phyloP scores from a whole-genome alignment of 495 filamentous ascomycete genomes.

The Hyphodiscus hymeniophilus region DNA sequence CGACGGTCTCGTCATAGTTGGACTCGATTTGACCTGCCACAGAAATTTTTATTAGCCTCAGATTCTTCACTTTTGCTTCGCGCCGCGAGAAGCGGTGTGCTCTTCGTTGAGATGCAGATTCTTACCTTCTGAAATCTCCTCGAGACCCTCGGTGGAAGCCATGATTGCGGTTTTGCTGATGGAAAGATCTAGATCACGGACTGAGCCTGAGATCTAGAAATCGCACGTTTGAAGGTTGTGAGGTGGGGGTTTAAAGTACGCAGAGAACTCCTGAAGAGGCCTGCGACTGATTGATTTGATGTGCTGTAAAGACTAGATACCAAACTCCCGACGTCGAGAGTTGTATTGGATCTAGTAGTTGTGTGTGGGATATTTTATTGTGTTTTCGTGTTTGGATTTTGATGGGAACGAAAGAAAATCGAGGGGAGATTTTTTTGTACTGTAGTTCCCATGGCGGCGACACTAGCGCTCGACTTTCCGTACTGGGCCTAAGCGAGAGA shows the following conservation, averaged over 20 bases:
- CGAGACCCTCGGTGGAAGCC: constrained; percentile 88
- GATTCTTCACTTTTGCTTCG: not conserved
- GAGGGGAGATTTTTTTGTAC: no score
- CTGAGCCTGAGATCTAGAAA: constrained; percentile 52
- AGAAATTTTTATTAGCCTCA: constrained; percentile 14
- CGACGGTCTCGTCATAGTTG: constrained; percentile 99
- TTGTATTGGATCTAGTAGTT: constrained; percentile 22
- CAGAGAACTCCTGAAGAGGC: constrained; percentile 21
- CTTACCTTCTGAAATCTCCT: constrained; percentile 88
- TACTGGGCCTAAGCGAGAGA: no score
- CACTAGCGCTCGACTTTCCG: no score
- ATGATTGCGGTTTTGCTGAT: constrained; percentile 69
- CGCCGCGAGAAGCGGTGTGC: constrained; percentile 17
- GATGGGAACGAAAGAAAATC: constrained; percentile 12
- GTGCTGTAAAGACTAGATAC: constrained; percentile 32
- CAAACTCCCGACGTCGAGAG: constrained; percentile 31
- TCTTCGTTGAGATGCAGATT: constrained; percentile 9
- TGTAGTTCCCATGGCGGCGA: no score
- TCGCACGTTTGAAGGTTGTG: constrained; percentile 28
- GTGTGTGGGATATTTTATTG: constrained; percentile 11
- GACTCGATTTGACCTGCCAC: constrained; percentile 90
- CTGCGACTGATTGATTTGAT: constrained; percentile 13
- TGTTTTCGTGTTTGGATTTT: constrained; percentile 20
- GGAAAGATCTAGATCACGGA: constrained; percentile 61
- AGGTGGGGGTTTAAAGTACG: constrained; percentile 30